Base-by-base conservation (phyloP, 2,329 filamentous ascomycete species). In the Emydomyces testavorans region DNA sequence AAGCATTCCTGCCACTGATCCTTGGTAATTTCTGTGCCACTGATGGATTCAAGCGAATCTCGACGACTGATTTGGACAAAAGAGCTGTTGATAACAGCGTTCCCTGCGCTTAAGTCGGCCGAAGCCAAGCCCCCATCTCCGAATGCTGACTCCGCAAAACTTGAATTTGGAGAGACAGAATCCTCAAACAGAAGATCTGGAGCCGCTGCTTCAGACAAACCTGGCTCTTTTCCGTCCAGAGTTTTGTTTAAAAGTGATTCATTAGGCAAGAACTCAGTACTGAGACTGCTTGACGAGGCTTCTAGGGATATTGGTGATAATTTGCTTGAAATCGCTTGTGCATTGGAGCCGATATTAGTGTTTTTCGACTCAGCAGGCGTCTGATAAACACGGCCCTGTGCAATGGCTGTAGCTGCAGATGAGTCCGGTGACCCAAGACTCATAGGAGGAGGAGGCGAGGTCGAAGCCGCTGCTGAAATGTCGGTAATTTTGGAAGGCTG, bases 1-100 rank as follows among this genome's bases (percentile, higher is more conserved):
- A 47, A 47, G 21, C 18, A 47, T 16, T 15, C 24, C 24, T 47
- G 35, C 44, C 44, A 47, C 15, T 39, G 23, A 13, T 20, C 44
- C 4, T 28, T 28, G 8, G 31, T 36, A 10, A 45, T 28, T 24
- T 32, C 40, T 6, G 18, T 43, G 11, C 40, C 26, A 6, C 4
- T 43, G 29, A 43, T 43, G 26, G 40, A 35, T 7, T 43, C 40
- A 1, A 43, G 16, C 20, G 40, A 43, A 11, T 34, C 40, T 15
- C 29, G 28, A 31, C 28, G 16, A 6, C 13, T 11, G n/a, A 21
- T 10, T 15, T 24, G 18, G 6, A 34, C 29, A 18, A 20, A 3
- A n/a, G 39, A 8, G 16, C 24, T 31, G 16, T 18, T 8, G n/a
- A 8, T 31, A 31, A 11, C 7, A 20, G 2, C 13, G 15, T 24